These are phyloP conservation scores for Inonotus hispidus DNA, from an alignment of 1,284 basidiomycete species.

Conservation along the genomic window DNA sequence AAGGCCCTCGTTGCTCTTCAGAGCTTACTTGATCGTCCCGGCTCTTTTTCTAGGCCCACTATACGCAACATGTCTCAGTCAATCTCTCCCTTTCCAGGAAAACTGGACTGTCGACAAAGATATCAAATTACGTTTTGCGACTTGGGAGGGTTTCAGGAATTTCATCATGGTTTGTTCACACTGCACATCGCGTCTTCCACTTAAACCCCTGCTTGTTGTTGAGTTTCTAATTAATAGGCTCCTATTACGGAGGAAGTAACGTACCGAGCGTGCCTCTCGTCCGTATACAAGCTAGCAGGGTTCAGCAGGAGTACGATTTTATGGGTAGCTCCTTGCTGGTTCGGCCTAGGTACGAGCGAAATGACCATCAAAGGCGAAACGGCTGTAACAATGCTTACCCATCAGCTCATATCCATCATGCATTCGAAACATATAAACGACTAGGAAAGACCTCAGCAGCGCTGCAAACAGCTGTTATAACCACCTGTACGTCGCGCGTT, in stretches of 20 bases:
- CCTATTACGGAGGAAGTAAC: slow-evolving; percentile 92
- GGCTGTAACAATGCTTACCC: background rate
- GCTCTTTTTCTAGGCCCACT: slow-evolving; percentile 83
- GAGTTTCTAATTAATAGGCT: slow-evolving; percentile 42
- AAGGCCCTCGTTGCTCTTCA: slow-evolving; percentile 23
- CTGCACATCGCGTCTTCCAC: background rate
- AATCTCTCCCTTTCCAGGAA: slow-evolving; percentile 58
- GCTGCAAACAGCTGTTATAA: slow-evolving; percentile 52
- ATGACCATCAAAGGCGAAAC: background rate
- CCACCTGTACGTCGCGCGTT: slow-evolving; percentile 45
- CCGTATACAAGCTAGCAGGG: slow-evolving; percentile 67
- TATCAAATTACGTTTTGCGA: slow-evolving; percentile 38
- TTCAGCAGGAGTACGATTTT: slow-evolving; percentile 56
- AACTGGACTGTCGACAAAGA: slow-evolving; percentile 42
- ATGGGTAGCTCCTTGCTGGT: slow-evolving; percentile 79
- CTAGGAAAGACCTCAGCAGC: slow-evolving; percentile 62
- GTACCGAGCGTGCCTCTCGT: slow-evolving; percentile 82
- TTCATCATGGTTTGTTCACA: slow-evolving; percentile 61
- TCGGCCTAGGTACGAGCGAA: slow-evolving; percentile 69
- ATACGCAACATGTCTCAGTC: slow-evolving; percentile 54
- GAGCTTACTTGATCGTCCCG: slow-evolving; percentile 68
- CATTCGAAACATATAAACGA: slow-evolving; percentile 74
- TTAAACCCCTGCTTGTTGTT: slow-evolving; percentile 3
- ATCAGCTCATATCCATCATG: slow-evolving; percentile 89
- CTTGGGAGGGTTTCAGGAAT: slow-evolving; percentile 66